Evolutionary conservation across 129 eudicot genomes (phyloP).

Genomic region (Flaveria trinervia): DNA sequence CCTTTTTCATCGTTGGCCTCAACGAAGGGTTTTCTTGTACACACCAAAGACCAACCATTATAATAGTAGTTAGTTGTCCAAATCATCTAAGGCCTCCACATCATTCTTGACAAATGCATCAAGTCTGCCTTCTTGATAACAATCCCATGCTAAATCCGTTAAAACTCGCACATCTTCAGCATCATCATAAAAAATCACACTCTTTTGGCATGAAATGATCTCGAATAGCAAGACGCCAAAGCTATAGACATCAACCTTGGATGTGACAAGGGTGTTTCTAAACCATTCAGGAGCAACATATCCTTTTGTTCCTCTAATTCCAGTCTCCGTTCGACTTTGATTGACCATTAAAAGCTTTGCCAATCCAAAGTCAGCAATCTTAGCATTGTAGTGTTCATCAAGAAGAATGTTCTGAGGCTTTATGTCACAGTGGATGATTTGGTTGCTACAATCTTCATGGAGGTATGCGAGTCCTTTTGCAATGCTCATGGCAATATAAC

Average conservation of each 20-base stretch:
- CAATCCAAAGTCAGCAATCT: conserved; percentile 60
- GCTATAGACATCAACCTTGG: conserved; percentile 62
- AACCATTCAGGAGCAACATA: conserved; percentile 73
- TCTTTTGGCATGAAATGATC: conserved; percentile 47
- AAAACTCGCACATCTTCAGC: conserved; percentile 24
- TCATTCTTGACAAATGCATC: conserved; percentile 31
- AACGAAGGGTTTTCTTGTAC: conserved; percentile 47
- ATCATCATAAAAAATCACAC: conserved; percentile 10
- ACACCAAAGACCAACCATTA: conserved; percentile 55
- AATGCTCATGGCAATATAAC: conserved; percentile 38
- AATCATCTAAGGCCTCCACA: conserved; percentile 18
- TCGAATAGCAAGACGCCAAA: conserved; percentile 54
- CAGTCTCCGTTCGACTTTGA: conserved; percentile 45
- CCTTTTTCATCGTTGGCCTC: conserved; percentile 51
- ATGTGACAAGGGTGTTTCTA: conserved; percentile 39
- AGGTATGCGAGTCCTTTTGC: conserved; percentile 55
- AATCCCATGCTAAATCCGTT: conserved; percentile 41
- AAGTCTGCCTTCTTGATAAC: conserved; percentile 24
- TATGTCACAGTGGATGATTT: conserved; percentile 67
- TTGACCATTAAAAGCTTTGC: conserved; percentile 51
- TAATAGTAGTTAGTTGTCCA: conserved; percentile 30
- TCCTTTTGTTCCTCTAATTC: conserved; percentile 67
- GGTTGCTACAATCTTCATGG: conserved; percentile 61
- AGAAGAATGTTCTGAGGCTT: conserved; percentile 70
- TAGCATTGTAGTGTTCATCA: conserved; percentile 50